Conservation (phyloP, 164 flowering plant species). For the Kalanchoe fedtschenkoi region DNA sequence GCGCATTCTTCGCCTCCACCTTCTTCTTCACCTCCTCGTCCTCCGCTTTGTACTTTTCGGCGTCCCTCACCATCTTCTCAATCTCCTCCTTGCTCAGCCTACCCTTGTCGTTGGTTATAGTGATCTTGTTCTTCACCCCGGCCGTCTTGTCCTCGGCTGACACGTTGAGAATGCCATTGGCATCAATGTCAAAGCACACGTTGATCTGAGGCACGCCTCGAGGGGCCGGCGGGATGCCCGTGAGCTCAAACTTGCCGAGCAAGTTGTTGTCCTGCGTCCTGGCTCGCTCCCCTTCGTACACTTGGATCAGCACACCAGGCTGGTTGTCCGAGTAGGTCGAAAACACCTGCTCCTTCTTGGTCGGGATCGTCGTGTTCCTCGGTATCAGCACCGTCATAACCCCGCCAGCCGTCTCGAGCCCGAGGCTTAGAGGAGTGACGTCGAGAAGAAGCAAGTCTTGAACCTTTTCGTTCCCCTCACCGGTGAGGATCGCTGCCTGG, state of each 20-base stretch:
- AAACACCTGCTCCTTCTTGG: conserved; percentile 13
- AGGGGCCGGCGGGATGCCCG: conserved; percentile 22
- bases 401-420: conserved; percentile 19
- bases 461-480: conserved; percentile 20
- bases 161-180: conserved; percentile 20
- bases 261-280: conserved; percentile 22
- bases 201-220: conserved; percentile 27
- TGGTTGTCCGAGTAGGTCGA: conserved; percentile 21
- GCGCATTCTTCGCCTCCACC: not conserved
- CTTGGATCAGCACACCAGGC: conserved; percentile 22
- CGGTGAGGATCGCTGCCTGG: conserved; percentile 21
- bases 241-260: conserved; percentile 20
- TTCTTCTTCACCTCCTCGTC: conserved; percentile 2
- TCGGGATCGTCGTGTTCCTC: conserved; percentile 22
- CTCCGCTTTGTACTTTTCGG: conserved; percentile 15
- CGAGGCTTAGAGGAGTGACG: conserved; percentile 21
- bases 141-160: conserved; percentile 21
- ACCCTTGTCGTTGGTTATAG: conserved; percentile 23
- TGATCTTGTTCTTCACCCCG: conserved; percentile 21
- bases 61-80: conserved; percentile 21
- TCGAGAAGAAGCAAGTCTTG: conserved; percentile 18
- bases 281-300: conserved; percentile 24
- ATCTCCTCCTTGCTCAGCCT: conserved; percentile 23
- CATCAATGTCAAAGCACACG: conserved; percentile 18
- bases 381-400: conserved; percentile 20